Evolutionary conservation across 306 rosid species (phyloP), one percentile per base, ranked within the genome.

Genomic region (Cercis canadensis): DNA sequence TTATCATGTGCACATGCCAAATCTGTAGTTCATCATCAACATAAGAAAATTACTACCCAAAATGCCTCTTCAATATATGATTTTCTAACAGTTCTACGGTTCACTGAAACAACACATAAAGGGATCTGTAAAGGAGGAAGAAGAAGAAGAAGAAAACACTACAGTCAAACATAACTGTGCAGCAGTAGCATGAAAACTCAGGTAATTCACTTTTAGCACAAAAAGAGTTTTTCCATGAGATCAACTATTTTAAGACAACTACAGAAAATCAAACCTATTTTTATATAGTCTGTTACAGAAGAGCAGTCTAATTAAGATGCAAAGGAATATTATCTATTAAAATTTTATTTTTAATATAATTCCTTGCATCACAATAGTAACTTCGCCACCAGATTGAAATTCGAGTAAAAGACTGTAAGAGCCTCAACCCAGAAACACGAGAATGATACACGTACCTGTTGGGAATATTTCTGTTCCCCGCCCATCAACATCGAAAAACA

Each of bases 401-500:
- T 19, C 8, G 15, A 17, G 12, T 11, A 17, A 62, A n/a, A 24
- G 29, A 24, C 29, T 24, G 29, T 24, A 24, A 24, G 29, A 24
- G 29, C 29, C 29, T 7, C 50, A 40, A 62, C 32, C 56, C 62
- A 44, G 29, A 21, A 19, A 34, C 33, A 14, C 21, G 19, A 14
- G 16, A 50, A 46, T 6, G 15, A 56, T 18, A 31, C 8, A 45
- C 43, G 17, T 73, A 91, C 98, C 98, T 70, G 98, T 85, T 11
- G 98, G 97, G 47, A 70, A 89, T 68, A 93, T 84, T 8, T 93
- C 92, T 0, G 83, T 70, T 78, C 96, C 97, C 13, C 98, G 85
- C 24, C 94, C 97, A 81, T 93, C 96, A 40, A 86, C 31, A 57
- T 94, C 94, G 13, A 93, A 93, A 66, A 90, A 87, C 79, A 87